A percentile compares a stretch with the other conserved stretches of the same genome.
Conservation (phyloP, 2,329 filamentous ascomycete species). For the Waltergamsia citrina region DNA sequence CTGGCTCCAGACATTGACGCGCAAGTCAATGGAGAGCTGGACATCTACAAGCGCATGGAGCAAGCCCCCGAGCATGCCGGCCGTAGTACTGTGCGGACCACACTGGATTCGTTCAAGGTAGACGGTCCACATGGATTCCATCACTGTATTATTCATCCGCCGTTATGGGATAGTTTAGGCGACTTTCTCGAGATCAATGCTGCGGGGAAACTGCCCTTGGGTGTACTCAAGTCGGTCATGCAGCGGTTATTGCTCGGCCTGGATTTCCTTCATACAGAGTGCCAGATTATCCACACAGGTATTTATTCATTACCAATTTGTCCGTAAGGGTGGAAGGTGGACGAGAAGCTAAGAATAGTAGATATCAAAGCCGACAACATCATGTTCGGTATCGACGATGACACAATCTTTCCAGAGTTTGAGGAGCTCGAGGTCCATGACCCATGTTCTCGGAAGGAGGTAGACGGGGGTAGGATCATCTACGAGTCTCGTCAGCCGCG, state of each 20-base stretch:
- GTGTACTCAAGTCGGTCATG: conserved; percentile 16
- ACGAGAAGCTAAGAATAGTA: conserved; percentile 18
- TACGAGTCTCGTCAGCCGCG: conserved; percentile 30
- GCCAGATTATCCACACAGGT: conserved; percentile 35
- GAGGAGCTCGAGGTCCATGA: conserved; percentile 26
- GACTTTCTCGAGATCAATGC: background rate
- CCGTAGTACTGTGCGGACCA: conserved; percentile 16
- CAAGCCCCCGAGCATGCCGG: conserved; percentile 15
- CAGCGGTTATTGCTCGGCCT: conserved; percentile 22
- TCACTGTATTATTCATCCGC: conserved; percentile 26
- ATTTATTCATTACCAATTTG: conserved; percentile 4
- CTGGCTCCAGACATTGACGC: conserved; percentile 12
- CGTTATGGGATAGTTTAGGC: conserved; percentile 13
- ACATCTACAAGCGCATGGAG: conserved; percentile 30
- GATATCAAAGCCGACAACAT: conserved; percentile 38
- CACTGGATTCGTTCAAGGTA: conserved; percentile 26
- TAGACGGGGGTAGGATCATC: conserved; percentile 27
- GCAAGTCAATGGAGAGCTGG: conserved; percentile 22
- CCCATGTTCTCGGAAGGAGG: conserved; percentile 30
- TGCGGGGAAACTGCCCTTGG: background rate
- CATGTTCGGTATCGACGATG: conserved; percentile 28
- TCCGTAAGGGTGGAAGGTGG: background rate
- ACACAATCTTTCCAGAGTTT: conserved; percentile 26
- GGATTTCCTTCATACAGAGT: conserved; percentile 29
- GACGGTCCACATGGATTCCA: conserved; percentile 22